A percentile compares a stretch with the other conserved stretches of the same genome.
phyloP scores from a whole-genome alignment of 495 filamentous ascomycete genomes.

The Hyphodiscus hymeniophilus region DNA sequence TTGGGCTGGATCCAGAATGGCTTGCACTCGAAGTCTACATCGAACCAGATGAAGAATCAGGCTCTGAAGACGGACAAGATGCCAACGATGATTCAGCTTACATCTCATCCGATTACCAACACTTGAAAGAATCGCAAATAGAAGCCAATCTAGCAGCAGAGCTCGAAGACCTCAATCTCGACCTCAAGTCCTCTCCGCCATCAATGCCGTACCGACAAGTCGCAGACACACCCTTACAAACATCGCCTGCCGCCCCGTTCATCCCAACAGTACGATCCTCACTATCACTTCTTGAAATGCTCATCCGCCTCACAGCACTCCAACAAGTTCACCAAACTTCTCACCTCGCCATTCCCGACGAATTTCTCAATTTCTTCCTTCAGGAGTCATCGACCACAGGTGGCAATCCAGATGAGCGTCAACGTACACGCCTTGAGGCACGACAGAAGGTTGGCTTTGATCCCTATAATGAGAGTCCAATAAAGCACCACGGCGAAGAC shows the following conservation, averaged over 20 bases:
- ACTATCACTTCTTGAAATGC: conserved; percentile 87
- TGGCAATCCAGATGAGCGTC: conserved; percentile 62
- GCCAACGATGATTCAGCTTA: conserved; percentile 20
- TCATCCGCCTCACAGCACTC: conserved; percentile 85
- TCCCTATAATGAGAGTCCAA: conserved; percentile 40
- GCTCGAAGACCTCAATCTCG: conserved; percentile 15
- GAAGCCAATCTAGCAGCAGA: conserved; percentile 1
- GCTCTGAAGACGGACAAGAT: conserved; percentile 27
- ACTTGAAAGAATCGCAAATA: conserved; percentile 2
- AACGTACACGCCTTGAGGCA: conserved; percentile 62
- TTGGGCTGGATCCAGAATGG: conserved; percentile 87
- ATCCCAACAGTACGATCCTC: conserved; percentile 58
- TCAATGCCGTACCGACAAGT: conserved; percentile 10
- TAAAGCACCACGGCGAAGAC: conserved; percentile 17
- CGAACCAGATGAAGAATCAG: conserved; percentile 43
- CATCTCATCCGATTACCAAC: conserved; percentile 20
- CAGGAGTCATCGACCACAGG: conserved; percentile 68
- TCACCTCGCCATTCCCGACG: conserved; percentile 89
- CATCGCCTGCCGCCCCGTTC: conserved; percentile 10
- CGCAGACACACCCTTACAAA: conserved; percentile 19
- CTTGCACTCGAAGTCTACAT: conserved; percentile 85
- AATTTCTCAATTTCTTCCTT: conserved; percentile 90
- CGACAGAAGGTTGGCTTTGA: conserved; percentile 81
- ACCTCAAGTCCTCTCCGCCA: conserved; percentile 18
- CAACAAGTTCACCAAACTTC: conserved; percentile 95